phyloP scores from a whole-genome alignment of 192 early-diverging fungal species.

The Helicostylum pulchrum region DNA sequence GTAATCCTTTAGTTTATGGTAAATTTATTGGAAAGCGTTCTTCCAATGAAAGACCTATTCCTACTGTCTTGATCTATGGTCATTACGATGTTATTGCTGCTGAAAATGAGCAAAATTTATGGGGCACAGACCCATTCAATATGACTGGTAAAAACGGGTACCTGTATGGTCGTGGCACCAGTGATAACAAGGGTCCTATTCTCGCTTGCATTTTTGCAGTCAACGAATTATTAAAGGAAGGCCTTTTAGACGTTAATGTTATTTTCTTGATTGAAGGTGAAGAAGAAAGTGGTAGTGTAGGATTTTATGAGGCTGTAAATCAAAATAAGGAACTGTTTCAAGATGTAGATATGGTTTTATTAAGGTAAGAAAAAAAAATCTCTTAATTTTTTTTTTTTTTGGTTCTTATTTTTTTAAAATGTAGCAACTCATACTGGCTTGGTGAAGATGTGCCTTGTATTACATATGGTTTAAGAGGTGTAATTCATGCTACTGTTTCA shows the following conservation, averaged over 20 bases:
- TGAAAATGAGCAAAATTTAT: conserved; percentile 51
- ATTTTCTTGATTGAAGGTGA: conserved; percentile 79
- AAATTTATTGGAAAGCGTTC: conserved; percentile 45
- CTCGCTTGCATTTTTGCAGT: conserved; percentile 71
- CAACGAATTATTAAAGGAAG: conserved; percentile 59
- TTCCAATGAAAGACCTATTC: conserved; percentile 30
- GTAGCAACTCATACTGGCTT: conserved; percentile 77
- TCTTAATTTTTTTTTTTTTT: conserved; percentile 30
- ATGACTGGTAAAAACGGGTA: conserved; percentile 65
- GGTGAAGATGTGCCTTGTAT: conserved; percentile 73
- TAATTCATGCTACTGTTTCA: conserved; percentile 61
- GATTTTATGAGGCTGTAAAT: conserved; percentile 60
- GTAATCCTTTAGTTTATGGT: conserved; percentile 71
- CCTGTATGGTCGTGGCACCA: conserved; percentile 73
- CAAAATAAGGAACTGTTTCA: conserved; percentile 47
- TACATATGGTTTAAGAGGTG: conserved; percentile 77
- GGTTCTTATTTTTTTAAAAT: conserved; percentile 28
- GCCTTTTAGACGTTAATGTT: conserved; percentile 56
- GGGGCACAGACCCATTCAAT: conserved; percentile 65
- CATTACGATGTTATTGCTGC: conserved; percentile 84
- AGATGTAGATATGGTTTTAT: conserved; percentile 52
- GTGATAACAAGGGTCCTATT: conserved; percentile 82
- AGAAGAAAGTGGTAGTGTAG: conserved; percentile 72
- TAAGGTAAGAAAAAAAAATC: conserved; percentile 38
- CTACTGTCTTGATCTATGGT: conserved; percentile 69